Base-by-base conservation (phyloP, 1,284 basidiomycete genomes). In the Megacollybia platyphylla region DNA sequence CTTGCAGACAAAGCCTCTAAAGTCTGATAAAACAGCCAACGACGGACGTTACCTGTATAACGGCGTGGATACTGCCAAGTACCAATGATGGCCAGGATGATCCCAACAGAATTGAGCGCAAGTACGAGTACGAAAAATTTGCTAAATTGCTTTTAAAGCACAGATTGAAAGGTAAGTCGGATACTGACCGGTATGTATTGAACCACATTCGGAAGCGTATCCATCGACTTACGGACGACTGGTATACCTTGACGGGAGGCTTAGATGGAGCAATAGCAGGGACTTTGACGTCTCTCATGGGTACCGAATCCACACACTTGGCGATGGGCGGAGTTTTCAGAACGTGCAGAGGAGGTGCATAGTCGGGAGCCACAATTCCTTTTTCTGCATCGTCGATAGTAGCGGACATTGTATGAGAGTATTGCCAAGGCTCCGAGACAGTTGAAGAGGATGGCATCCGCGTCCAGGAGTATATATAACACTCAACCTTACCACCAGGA, bases 91-190 rank as follows among this genome's bases (percentile, higher is more conserved):
- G 77, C 71, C 7, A 79, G 58, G 11, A 69, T 35, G 18, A 82
- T 57, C 3, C 68, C 72, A 31, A 65, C 52, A 13, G 67, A 48
- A 49, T 83, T 81, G 28, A 79, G 38, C 0, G 58, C 51, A 36
- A 77, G 60, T 9, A 74, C 67, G 39, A 77, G 52, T 3, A 63
- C 64, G 51, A 71, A 81, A 55, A 83, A 75, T 65, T 79, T 80
- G 15, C 79, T 76, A 49, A 35, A 26, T 36, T 48, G 36, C 24
- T 37, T 26, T 28, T 39, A 44, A 29, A 36, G 17, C 20, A 32
- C 37, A 30, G 30, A 36, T 17, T 30, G 39, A 40, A 36, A 30
- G 9, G 24, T 29, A 3, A 36, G 37, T 11, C 11, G 9, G 13
- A 26, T 27, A 57, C 61, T 45, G 55, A 76, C 71, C 77, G 63